phyloP scores from a whole-genome alignment of 192 early-diverging fungal genomes.

The Coemansia guatemalensis region DNA sequence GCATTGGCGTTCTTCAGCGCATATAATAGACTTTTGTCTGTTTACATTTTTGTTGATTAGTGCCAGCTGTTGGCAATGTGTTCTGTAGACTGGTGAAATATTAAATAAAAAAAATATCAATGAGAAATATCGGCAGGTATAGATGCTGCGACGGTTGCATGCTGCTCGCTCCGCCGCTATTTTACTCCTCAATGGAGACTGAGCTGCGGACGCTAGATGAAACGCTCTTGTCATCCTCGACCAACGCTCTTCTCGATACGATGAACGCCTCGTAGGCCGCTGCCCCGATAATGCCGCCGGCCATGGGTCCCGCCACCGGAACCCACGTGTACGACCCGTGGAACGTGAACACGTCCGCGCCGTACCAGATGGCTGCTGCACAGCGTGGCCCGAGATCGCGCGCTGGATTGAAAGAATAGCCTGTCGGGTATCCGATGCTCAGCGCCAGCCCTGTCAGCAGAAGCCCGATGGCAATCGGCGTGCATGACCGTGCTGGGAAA shows the following conservation, averaged over 20 bases:
- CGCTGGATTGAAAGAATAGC: slow-evolving; percentile 71
- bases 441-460: slow-evolving; percentile 58
- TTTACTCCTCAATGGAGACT: slow-evolving; percentile 19
- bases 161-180: not conserved
- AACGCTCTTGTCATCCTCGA: slow-evolving; percentile 24
- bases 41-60: not conserved
- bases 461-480: slow-evolving; percentile 61
- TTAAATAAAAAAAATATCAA: slow-evolving; percentile 1
- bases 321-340: slow-evolving; percentile 70
- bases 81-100: too few species aligned
- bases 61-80: not conserved
- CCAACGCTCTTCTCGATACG: slow-evolving; percentile 41
- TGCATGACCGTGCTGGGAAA: slow-evolving; percentile 50
- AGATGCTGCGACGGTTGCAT: not conserved
- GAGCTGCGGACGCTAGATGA: slow-evolving; percentile 32
- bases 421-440: slow-evolving; percentile 60
- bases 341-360: slow-evolving; percentile 61
- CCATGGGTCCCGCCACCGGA: slow-evolving; percentile 65
- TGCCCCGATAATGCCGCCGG: slow-evolving; percentile 62
- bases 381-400: slow-evolving; percentile 77
- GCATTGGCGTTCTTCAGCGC: slow-evolving; percentile 49
- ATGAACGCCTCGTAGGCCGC: slow-evolving; percentile 59
- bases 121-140: not conserved
- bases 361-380: slow-evolving; percentile 69
- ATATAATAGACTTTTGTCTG: slow-evolving; percentile 12